These are phyloP conservation scores for Hortiboletus flavorubellus DNA, from an alignment of 768 basidiomycete genomes.

Conservation along the genomic window DNA sequence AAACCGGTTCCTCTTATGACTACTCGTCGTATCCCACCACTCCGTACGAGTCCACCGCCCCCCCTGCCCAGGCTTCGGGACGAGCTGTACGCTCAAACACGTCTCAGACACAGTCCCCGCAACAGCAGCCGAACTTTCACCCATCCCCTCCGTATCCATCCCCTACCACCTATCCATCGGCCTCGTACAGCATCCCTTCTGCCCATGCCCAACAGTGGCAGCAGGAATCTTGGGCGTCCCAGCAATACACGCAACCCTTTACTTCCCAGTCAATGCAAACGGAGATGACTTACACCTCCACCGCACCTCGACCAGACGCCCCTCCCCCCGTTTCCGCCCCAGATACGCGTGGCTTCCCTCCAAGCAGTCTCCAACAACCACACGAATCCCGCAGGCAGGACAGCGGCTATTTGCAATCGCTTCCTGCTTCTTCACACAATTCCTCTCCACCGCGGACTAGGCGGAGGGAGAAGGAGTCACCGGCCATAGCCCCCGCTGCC, in stretches of 20 bases:
- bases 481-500: constrained; percentile 25
- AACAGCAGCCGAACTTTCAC: constrained; percentile 26
- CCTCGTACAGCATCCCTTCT: constrained; percentile 28
- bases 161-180: constrained; percentile 28
- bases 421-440: constrained; percentile 24
- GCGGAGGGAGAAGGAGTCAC: constrained; percentile 36
- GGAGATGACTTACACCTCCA: constrained; percentile 35
- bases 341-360: constrained; percentile 31
- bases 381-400: constrained; percentile 35
- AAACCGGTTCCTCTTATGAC: constrained; percentile 46
- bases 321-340: constrained; percentile 27
- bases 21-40: constrained; percentile 42
- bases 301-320: constrained; percentile 32
- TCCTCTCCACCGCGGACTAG: constrained; percentile 35
- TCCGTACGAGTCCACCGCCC: constrained; percentile 24
- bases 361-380: constrained; percentile 21
- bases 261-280: constrained; percentile 33
- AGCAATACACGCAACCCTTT: constrained; percentile 31
- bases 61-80: constrained; percentile 29
- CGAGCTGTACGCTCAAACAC: constrained; percentile 30
- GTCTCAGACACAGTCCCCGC: constrained; percentile 33
- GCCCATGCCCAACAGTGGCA: constrained; percentile 39
- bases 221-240: constrained; percentile 39
- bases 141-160: constrained; percentile 29
- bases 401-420: constrained; percentile 29